phyloP scores from a whole-genome alignment of 768 basidiomycete genomes.

The Pleurotus salmoneostramineus region DNA sequence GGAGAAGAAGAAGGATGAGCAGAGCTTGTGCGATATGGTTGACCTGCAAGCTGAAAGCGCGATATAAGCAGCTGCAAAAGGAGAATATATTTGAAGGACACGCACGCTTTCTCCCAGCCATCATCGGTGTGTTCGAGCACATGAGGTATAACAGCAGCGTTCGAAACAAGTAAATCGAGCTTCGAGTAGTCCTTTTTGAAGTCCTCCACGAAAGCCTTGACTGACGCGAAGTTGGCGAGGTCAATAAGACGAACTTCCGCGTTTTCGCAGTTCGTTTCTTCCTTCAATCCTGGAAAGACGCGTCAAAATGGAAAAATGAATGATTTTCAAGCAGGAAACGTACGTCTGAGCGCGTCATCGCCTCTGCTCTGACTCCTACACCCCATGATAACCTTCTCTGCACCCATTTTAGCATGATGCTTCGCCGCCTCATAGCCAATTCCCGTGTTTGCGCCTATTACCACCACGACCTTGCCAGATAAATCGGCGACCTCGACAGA shows the following conservation, averaged over 20 bases:
- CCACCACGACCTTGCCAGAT: constrained; percentile 41
- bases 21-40: constrained; percentile 40
- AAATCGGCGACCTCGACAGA: constrained; percentile 32
- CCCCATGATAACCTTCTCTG: constrained; percentile 33
- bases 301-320: neutral
- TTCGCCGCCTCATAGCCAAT: constrained; percentile 43
- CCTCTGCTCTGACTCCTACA: constrained; percentile 34
- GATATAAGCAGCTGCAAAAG: neutral
- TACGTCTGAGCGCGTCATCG: constrained; percentile 28
- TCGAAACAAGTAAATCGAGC: constrained; percentile 43
- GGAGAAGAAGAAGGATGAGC: constrained; percentile 37
- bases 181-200: constrained; percentile 25
- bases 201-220: constrained; percentile 32
- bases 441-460: constrained; percentile 49
- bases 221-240: constrained; percentile 34
- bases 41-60: constrained; percentile 37
- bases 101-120: constrained; percentile 45
- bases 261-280: constrained; percentile 26
- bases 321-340: constrained; percentile 5
- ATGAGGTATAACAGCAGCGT: constrained; percentile 24
- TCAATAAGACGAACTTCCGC: constrained; percentile 39
- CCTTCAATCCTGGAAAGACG: constrained; percentile 17
- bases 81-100: neutral
- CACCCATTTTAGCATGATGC: constrained; percentile 41
- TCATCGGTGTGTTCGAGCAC: constrained; percentile 26